A percentile compares a stretch with the other conserved stretches of the same genome.
Evolutionary conservation across 805 yeast genomes (phyloP).

Genomic region (Scheffersomyces amazonensis): DNA sequence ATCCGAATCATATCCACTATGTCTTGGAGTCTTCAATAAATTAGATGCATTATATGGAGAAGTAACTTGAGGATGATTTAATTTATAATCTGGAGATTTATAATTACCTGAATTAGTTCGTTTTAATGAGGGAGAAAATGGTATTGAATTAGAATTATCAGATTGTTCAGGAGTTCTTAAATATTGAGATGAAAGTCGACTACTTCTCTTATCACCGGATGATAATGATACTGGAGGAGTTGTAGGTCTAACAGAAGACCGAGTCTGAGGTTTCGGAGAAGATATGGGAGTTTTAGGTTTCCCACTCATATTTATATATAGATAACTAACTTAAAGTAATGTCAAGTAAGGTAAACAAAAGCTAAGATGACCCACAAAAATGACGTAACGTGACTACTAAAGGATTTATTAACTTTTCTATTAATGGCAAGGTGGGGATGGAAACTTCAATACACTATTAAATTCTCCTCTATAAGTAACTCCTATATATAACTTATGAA

Average conservation of each 20-base stretch:
- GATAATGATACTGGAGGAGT: conserved; percentile 22
- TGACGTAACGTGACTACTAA: too few species aligned
- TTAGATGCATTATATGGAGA: conserved; percentile 25
- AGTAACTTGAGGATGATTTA: conserved; percentile 19
- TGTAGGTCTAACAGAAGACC: conserved; percentile 18
- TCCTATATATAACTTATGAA: too few species aligned
- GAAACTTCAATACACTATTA: too few species aligned
- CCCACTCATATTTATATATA: too few species aligned
- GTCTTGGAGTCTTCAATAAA: conserved; percentile 31
- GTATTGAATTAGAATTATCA: conserved; percentile 17
- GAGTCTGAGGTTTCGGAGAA: conserved; percentile 27
- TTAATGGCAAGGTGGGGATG: too few species aligned
- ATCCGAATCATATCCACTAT: conserved; percentile 28
- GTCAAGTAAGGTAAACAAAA: too few species aligned
- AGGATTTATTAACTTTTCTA: too few species aligned
- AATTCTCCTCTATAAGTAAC: too few species aligned
- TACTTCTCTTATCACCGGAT: conserved; percentile 8
- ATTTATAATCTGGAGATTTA: conserved; percentile 33
- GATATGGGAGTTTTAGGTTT: conserved; percentile 34
- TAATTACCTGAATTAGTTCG: conserved; percentile 26
- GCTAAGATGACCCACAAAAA: too few species aligned
- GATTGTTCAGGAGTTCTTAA: conserved; percentile 37
- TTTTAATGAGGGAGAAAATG: conserved; percentile 39
- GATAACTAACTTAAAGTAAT: too few species aligned
- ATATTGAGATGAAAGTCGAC: conserved; percentile 24